Percentiles rank a stretch among this genome's conserved stretches.
Conservation (phyloP, 805 yeast species). For the Nakazawaea sp. region DNA sequence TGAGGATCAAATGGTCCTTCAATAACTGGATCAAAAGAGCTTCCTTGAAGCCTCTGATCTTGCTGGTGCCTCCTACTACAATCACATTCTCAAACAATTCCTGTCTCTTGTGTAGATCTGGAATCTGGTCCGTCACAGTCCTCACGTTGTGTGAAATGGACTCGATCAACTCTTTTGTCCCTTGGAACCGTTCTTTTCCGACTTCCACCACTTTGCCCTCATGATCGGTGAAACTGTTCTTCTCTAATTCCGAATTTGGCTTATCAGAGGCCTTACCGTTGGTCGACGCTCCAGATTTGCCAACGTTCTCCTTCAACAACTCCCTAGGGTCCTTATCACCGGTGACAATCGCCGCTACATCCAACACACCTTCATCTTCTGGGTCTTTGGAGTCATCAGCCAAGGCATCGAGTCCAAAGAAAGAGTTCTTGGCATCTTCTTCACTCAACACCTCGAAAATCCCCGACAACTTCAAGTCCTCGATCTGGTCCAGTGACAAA, state of each 20-base stretch:
- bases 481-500: constrained; percentile 53
- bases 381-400: constrained; percentile 20
- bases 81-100: constrained; percentile 81
- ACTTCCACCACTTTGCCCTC: constrained; percentile 52
- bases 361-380: constrained; percentile 69
- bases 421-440: constrained; percentile 54
- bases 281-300: constrained; percentile 12
- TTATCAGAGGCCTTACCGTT: constrained; percentile 16
- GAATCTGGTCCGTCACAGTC: constrained; percentile 42
- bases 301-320: constrained; percentile 21
- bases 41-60: constrained; percentile 70
- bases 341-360: constrained; percentile 85
- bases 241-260: constrained; percentile 64
- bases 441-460: constrained; percentile 77
- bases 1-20: constrained; percentile 43
- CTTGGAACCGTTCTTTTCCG: constrained; percentile 90
- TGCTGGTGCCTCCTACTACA: constrained; percentile 70
- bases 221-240: constrained; percentile 61
- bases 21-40: constrained; percentile 55
- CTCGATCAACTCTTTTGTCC: constrained; percentile 54
- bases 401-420: constrained; percentile 50
- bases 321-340: constrained; percentile 61
- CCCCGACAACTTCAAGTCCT: constrained; percentile 62
- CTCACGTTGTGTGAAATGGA: constrained; percentile 49
- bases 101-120: constrained; percentile 64